Base-by-base conservation (phyloP, 2,329 filamentous ascomycete genomes). In the Pleurostoma richardsiae region DNA sequence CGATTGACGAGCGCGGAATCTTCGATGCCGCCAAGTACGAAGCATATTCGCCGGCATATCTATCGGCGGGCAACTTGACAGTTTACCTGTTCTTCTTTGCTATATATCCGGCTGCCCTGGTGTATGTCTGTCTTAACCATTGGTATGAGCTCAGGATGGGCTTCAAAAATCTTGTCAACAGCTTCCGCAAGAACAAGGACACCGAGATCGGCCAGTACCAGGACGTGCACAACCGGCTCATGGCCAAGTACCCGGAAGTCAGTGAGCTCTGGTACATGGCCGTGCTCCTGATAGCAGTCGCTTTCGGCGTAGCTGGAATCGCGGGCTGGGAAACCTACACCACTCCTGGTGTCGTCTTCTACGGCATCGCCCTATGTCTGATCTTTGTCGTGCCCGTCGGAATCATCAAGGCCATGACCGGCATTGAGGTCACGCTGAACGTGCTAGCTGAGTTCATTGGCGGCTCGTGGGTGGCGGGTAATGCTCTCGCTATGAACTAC, bases 31-130 rank as follows among this genome's bases (percentile, higher is more conserved):
- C 61, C 30, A 71, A 71, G 45, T 79, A 79, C 53, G 63, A 67
- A 36, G 56, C 59, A 1, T 80, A 80, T 57, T 79, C 74, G 3
- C 73, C 74, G 0, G 73, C 74, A 0, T 80, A 73, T 52, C 57
- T 80, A 29, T 62, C 71, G 1, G 73, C 77, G 10, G 73, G 68
- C 11, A 75, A 74, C 46, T 57, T 76, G n/a, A 62, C 67, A 30
- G 65, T 74, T n/a, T 80, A 79, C 62, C 64, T 75, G 51, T 76
- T 73, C 58, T 79, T 77, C 62, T 80, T 80, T 47, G 74, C 69
- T 43, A 71, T 77, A 30, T 79, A 79, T 52, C 67, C 76, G 0
- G 72, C 76, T 19, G 73, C 71, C 0, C 58, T 80, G 11, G 72
- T 71, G 4, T 77, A 79, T 46, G 71, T 73, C 28, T 55, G 62